phyloP scores from a whole-genome alignment of 441 rosid genomes.

The Erodium trifolium region DNA sequence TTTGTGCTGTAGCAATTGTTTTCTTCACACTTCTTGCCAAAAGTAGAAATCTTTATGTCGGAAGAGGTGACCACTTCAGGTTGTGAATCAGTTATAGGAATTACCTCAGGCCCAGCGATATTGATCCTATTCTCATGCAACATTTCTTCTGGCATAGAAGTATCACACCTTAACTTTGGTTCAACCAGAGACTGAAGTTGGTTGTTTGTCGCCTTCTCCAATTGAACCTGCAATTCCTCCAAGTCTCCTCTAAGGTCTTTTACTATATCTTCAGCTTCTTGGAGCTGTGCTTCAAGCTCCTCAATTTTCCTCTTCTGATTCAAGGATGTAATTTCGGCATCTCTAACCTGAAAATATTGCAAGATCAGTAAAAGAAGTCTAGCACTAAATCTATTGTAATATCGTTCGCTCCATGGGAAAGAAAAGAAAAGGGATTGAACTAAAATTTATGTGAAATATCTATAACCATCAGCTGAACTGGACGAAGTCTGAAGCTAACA shows the following conservation, averaged over 20 bases:
- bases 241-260: constrained; percentile 75
- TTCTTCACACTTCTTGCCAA: constrained; percentile 24
- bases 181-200: constrained; percentile 23
- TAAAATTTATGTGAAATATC: background rate
- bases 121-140: constrained; percentile 26
- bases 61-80: constrained; percentile 27
- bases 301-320: constrained; percentile 59
- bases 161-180: constrained; percentile 19
- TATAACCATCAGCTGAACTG: background rate
- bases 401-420: background rate
- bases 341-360: constrained; percentile 40
- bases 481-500: background rate
- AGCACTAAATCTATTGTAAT: background rate
- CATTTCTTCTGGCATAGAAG: constrained; percentile 16
- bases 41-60: constrained; percentile 30
- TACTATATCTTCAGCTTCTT: constrained; percentile 86
- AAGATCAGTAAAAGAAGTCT: constrained; percentile 5
- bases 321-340: constrained; percentile 46
- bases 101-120: constrained; percentile 23
- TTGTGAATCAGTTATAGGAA: constrained; percentile 32
- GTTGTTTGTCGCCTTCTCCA: constrained; percentile 28
- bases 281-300: constrained; percentile 84
- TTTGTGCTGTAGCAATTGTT: constrained; percentile 28
- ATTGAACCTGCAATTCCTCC: constrained; percentile 54
- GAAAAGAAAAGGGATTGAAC: background rate